Percentiles rank a stretch among this genome's conserved stretches.
phyloP scores from a whole-genome alignment of 345 rosid genomes.

The Pugionium cornutum region DNA sequence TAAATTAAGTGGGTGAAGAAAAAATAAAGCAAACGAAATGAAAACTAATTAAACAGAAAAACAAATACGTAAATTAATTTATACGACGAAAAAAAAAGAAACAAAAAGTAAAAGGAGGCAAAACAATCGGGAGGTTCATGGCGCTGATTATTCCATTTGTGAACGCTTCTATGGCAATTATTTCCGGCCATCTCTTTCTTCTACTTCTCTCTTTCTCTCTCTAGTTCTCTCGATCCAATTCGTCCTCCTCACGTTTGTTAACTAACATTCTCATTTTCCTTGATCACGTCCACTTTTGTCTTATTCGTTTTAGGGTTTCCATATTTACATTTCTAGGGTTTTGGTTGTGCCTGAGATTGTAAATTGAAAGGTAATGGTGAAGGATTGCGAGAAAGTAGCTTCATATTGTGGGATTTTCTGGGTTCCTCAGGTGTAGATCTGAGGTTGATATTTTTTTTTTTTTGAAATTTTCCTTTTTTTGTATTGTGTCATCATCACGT shows the following conservation, averaged over 20 bases:
- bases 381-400: conserved; percentile 11
- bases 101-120: conserved; percentile 11
- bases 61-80: not conserved
- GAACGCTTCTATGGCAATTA: conserved; percentile 43
- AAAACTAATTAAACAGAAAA: conserved; percentile 3
- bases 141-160: conserved; percentile 4
- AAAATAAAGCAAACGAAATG: not conserved
- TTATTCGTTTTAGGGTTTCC: conserved; percentile 13
- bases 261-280: not conserved
- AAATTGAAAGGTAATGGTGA: conserved; percentile 17
- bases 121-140: conserved; percentile 30
- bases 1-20: too few species aligned
- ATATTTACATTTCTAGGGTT: conserved; percentile 22
- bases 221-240: conserved; percentile 33
- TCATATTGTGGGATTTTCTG: conserved; percentile 13
- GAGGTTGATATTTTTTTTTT: conserved; percentile 17
- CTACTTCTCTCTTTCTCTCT: conserved; percentile 28
- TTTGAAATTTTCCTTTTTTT: not conserved
- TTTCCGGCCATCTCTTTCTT: conserved; percentile 29
- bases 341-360: conserved; percentile 5
- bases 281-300: not conserved
- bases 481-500: conserved; percentile 1
- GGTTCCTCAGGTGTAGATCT: conserved; percentile 41
- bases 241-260: conserved; percentile 30
- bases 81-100: not conserved